phyloP scores from a whole-genome alignment of 163 green algal species.

The Chlamydomonas reinhardtii region DNA sequence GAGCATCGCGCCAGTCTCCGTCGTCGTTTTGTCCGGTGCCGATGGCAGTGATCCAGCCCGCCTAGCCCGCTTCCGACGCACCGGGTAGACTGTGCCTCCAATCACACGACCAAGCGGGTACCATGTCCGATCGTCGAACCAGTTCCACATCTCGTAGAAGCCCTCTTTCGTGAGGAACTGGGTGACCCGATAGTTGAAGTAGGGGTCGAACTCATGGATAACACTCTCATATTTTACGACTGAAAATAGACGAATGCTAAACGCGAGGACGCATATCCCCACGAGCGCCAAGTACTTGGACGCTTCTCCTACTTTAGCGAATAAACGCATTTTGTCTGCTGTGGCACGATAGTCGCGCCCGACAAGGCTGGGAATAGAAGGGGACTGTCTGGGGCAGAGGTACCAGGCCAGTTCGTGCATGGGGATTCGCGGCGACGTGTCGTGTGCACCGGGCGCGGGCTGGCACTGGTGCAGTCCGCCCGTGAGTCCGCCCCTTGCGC shows the following conservation, averaged over 20 bases:
- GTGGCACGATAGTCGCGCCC: not conserved
- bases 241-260: slow-evolving; percentile 82
- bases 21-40: too few relatives aligned
- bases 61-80: slow-evolving; percentile 41
- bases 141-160: slow-evolving; percentile 93
- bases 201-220: slow-evolving; percentile 82
- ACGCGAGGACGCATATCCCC: slow-evolving; percentile 74
- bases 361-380: too few relatives aligned
- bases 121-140: slow-evolving; percentile 93
- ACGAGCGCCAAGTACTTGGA: slow-evolving; percentile 62
- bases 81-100: slow-evolving; percentile 92
- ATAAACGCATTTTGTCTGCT: slow-evolving; percentile 4
- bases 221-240: slow-evolving; percentile 94
- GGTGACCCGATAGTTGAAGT: slow-evolving; percentile 94
- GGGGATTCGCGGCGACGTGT: too few relatives aligned
- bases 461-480: too few relatives aligned
- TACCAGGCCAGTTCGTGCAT: too few relatives aligned
- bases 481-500: too few relatives aligned
- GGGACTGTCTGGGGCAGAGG: too few relatives aligned
- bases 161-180: slow-evolving; percentile 87
- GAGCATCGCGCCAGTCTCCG: too few relatives aligned
- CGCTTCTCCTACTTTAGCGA: not conserved
- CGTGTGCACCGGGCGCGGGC: too few relatives aligned
- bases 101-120: slow-evolving; percentile 93
- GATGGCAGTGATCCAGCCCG: too few relatives aligned